These are phyloP conservation scores for Flaveria floridana DNA, from an alignment of 140 eudicot genomes.

Conservation along the genomic window DNA sequence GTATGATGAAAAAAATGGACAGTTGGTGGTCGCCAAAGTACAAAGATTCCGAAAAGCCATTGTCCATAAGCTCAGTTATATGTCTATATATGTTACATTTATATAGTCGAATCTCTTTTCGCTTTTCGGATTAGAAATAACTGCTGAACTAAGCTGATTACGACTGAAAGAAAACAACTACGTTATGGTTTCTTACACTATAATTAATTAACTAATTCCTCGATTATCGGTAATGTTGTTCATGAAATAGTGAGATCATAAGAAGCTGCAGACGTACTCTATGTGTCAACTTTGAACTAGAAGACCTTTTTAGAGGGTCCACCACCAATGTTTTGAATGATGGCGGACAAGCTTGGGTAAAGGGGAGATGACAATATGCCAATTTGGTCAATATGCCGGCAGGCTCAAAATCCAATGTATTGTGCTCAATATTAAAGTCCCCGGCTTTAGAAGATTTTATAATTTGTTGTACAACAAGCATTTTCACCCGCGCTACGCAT, in stretches of 20 bases:
- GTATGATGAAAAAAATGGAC: background rate
- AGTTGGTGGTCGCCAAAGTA: background rate
- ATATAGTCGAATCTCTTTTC: background rate
- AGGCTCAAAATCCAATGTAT: slow-evolving; percentile 6
- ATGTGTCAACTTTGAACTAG: background rate
- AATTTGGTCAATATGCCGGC: background rate
- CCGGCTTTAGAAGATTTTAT: background rate
- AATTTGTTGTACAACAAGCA: too few relatives aligned
- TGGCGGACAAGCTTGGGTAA: background rate
- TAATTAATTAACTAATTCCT: background rate
- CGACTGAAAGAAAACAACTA: background rate
- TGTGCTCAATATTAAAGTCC: background rate
- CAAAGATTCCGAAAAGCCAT: background rate
- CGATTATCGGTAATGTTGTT: background rate
- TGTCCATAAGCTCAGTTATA: background rate
- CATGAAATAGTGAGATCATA: background rate
- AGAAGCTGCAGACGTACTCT: background rate
- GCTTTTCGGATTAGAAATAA: background rate
- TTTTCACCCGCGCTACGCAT: too few relatives aligned
- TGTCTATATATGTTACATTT: background rate
- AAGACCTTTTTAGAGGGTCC: background rate
- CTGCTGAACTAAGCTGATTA: background rate
- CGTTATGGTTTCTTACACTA: background rate
- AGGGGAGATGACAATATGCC: background rate
- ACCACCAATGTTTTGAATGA: background rate